A percentile compares a stretch with the other conserved stretches of the same genome.
Conservation (phyloP, 2,329 filamentous ascomycete species). For the Monilinia fructigena region DNA sequence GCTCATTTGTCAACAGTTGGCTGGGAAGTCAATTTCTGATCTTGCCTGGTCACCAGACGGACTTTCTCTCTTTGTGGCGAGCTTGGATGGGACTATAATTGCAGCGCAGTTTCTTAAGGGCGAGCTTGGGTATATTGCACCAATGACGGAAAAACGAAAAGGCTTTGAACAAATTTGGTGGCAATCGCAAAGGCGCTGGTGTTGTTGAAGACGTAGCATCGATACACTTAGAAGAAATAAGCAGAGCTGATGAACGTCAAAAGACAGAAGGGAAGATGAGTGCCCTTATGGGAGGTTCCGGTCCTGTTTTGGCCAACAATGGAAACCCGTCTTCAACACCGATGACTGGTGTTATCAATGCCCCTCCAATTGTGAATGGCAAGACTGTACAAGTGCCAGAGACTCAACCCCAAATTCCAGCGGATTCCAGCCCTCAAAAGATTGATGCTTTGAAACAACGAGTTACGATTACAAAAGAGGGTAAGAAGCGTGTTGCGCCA, state of each 20-base stretch:
- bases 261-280: slow-evolving; percentile 95
- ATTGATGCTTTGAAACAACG: slow-evolving; percentile 78
- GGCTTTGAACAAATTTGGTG: slow-evolving; percentile 88
- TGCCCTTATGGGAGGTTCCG: slow-evolving; percentile 89
- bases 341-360: slow-evolving; percentile 30
- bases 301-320: slow-evolving; percentile 40
- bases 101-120: slow-evolving; percentile 78
- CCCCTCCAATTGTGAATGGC: slow-evolving; percentile 32
- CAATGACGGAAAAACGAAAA: slow-evolving; percentile 85
- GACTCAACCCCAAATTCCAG: slow-evolving; percentile 41
- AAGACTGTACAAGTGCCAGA: slow-evolving; percentile 36
- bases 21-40: slow-evolving; percentile 89
- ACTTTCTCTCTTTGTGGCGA: slow-evolving; percentile 79
- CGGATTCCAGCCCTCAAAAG: slow-evolving; percentile 56
- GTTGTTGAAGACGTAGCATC: slow-evolving; percentile 92
- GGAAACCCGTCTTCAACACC: slow-evolving; percentile 33
- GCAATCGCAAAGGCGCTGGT: slow-evolving; percentile 80
- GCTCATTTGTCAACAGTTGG: slow-evolving; percentile 84
- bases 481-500: slow-evolving; percentile 92
- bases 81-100: slow-evolving; percentile 85
- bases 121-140: slow-evolving; percentile 86
- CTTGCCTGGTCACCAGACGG: slow-evolving; percentile 93
- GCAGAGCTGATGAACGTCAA: slow-evolving; percentile 85
- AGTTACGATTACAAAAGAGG: slow-evolving; percentile 93
- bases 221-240: slow-evolving; percentile 81